Evolutionary conservation across 2,329 filamentous ascomycete species (phyloP), one percentile per base, ranked within the genome.

Genomic region (Alternaria brassicae): DNA sequence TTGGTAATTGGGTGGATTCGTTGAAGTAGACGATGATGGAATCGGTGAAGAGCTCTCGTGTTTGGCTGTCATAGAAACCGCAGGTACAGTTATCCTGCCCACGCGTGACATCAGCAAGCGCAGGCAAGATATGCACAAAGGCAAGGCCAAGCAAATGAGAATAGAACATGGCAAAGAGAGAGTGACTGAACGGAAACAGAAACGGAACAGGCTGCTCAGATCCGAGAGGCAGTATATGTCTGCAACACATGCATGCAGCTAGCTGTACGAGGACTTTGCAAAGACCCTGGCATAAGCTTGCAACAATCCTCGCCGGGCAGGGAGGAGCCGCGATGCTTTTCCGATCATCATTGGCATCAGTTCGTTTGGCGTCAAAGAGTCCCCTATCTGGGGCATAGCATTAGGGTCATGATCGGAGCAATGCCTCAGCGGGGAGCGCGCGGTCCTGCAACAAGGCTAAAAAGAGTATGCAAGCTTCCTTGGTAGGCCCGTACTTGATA

Each of bases 21-120:
- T 84, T 84, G 76, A 84, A 84, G 69, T 83, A 84, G 4, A 81
- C 72, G 47, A 84, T 81, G 25, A 81, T 75, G 7, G 79, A 79
- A 42, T 84, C 82, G 0, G 81, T 84, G 61, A 79, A 83, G 10
- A 82, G 62, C 17, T 75, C 64, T 8, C 74, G 66, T 2, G 77
- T 78, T 7, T 66, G 58, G 1, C 67, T 58, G 61, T 84, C 81
- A 56, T 78, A 77, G 58, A 80, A 84, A 12, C 82, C 82, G 63
- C 82, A 84, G 25, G 75, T 73, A 60, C 82, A 84, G 56, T 77
- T 73, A 9, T 60, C 60, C n/a, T 63, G 45, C 10, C 53, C 62
- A 27, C 60, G 61, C 2, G 48, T 45, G 28, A 71, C 65, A 48
- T 72, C 66, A 25, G 69, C 66, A 41, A 60, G 58, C 23, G 53